These are phyloP conservation scores for Daldinia bambusicola DNA, from an alignment of 495 filamentous ascomycete species.

Conservation along the genomic window DNA sequence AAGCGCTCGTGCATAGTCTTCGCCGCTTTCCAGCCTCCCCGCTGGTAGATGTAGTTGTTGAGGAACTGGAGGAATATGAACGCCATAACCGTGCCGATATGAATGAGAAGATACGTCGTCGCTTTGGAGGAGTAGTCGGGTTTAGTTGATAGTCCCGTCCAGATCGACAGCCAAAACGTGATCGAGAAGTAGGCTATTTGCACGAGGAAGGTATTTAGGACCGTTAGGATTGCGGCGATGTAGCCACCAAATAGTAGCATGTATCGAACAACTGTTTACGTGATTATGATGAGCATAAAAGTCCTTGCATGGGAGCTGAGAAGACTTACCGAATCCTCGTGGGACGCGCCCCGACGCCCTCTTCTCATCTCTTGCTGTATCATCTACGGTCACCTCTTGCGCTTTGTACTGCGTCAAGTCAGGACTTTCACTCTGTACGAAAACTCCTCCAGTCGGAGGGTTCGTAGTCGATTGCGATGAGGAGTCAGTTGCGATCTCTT, in stretches of 20 bases:
- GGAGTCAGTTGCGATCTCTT: background rate
- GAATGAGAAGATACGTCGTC: constrained; percentile 75
- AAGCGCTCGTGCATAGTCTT: constrained; percentile 64
- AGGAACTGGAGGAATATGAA: constrained; percentile 74
- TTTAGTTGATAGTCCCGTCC: constrained; percentile 58
- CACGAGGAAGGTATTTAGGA: constrained; percentile 51
- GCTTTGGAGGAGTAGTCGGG: constrained; percentile 76
- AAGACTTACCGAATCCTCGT: constrained; percentile 1
- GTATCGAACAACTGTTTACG: constrained; percentile 1
- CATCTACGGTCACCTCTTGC: background rate
- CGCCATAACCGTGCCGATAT: constrained; percentile 72
- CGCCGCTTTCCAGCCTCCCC: constrained; percentile 75
- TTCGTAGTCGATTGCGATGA: constrained; percentile 4
- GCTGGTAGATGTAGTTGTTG: constrained; percentile 77
- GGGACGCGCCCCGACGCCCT: constrained; percentile 5
- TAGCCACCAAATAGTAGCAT: constrained; percentile 26
- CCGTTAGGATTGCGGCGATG: constrained; percentile 9
- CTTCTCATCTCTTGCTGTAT: constrained; percentile 1
- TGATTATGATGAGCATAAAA: background rate
- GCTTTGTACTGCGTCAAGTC: background rate
- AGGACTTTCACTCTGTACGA: background rate
- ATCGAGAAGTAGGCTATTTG: constrained; percentile 30
- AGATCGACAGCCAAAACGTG: constrained; percentile 33
- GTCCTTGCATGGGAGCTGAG: background rate
- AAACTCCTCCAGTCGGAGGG: background rate